A percentile compares a stretch with the other conserved stretches of the same genome.
Evolutionary conservation across 345 rosid species (phyloP).

Genomic region (Erysimum cheiranthoides): DNA sequence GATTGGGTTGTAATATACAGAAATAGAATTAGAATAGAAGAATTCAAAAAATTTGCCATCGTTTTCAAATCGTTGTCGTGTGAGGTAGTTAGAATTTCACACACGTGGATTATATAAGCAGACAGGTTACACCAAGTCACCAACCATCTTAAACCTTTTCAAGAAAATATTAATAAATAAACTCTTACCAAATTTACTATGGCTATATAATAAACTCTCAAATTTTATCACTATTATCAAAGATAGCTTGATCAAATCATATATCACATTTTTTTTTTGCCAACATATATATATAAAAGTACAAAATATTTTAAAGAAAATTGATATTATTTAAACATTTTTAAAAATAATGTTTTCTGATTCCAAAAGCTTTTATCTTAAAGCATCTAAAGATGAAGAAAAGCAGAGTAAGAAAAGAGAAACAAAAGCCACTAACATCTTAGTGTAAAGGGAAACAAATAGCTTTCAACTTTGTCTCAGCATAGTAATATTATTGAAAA

Average conservation of each 20-base stretch:
- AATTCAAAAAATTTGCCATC: constrained; percentile 9
- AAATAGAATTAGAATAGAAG: too few relatives aligned
- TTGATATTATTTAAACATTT: too few relatives aligned
- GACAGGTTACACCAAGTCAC: constrained; percentile 27
- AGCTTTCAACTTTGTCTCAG: constrained; percentile 28
- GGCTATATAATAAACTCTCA: neutral
- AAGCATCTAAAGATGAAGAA: neutral
- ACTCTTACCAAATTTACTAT: neutral
- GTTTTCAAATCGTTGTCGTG: neutral
- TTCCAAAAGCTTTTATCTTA: neutral
- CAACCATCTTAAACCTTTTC: neutral
- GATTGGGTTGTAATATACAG: neutral
- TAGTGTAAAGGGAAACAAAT: constrained; percentile 17
- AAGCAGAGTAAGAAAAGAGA: neutral
- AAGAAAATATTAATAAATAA: too few relatives aligned
- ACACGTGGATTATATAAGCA: constrained; percentile 33
- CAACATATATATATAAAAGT: too few relatives aligned
- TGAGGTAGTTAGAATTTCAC: constrained; percentile 2
- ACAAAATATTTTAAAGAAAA: too few relatives aligned
- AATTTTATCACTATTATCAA: too few relatives aligned
- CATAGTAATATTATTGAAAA: constrained; percentile 27
- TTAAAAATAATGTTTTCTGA: neutral
- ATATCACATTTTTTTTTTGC: too few relatives aligned
- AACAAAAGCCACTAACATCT: constrained; percentile 7
- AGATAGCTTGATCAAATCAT: too few relatives aligned